A percentile compares a stretch with the other conserved stretches of the same genome.
These are phyloP conservation scores for Scheffersomyces spartinae DNA, from an alignment of 805 yeast genomes.

Conservation along the genomic window DNA sequence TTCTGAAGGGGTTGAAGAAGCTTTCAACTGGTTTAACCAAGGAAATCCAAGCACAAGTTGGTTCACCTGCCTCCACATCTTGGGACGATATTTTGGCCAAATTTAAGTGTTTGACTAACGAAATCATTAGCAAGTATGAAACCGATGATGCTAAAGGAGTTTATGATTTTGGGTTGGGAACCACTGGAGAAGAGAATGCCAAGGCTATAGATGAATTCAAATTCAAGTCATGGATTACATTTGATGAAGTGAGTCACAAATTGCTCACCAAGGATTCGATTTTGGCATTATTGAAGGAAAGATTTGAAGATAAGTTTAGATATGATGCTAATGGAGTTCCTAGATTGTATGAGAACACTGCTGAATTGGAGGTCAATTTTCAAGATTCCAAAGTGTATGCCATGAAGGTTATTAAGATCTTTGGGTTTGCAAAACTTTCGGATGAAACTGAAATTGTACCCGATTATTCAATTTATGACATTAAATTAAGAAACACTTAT, in stretches of 20 bases:
- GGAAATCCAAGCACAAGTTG: slow-evolving; percentile 34
- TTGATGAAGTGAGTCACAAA: slow-evolving; percentile 49
- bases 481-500: slow-evolving; percentile 10
- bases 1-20: slow-evolving; percentile 32
- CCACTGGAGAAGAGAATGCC: slow-evolving; percentile 29
- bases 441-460: slow-evolving; percentile 52
- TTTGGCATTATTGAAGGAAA: slow-evolving; percentile 55
- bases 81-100: slow-evolving; percentile 50
- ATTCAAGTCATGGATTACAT: slow-evolving; percentile 51
- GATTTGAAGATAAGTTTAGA: slow-evolving; percentile 73
- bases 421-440: slow-evolving; percentile 41
- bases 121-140: slow-evolving; percentile 5
- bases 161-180: slow-evolving; percentile 61
- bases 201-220: slow-evolving; percentile 32
- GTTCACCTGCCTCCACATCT: slow-evolving; percentile 35
- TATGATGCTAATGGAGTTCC: slow-evolving; percentile 81
- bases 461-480: slow-evolving; percentile 33
- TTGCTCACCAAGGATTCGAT: slow-evolving; percentile 57
- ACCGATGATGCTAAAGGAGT: slow-evolving; percentile 9
- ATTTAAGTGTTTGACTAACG: slow-evolving; percentile 20
- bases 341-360: slow-evolving; percentile 61
- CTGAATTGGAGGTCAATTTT: slow-evolving; percentile 61
- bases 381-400: slow-evolving; percentile 49
- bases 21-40: slow-evolving; percentile 39
- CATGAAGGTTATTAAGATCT: slow-evolving; percentile 43